Evolutionary conservation across 768 basidiomycete species (phyloP).

Genomic region (Rubroboletus pulcherrimus): DNA sequence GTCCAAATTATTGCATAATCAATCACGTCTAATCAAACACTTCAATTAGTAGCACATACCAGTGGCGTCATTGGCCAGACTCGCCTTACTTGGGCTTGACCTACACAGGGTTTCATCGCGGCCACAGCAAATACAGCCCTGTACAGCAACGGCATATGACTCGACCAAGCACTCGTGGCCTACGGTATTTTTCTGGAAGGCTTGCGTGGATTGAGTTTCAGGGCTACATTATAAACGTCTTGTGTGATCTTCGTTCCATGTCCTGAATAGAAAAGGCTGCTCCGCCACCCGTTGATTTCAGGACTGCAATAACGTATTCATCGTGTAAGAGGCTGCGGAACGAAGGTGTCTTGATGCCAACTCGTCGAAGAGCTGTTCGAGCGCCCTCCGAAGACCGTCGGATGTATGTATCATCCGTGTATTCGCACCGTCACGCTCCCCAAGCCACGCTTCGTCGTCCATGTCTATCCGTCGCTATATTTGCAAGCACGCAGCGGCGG

Average conservation of each 20-base stretch:
- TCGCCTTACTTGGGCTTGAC: not conserved
- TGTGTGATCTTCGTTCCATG: slow-evolving; percentile 5
- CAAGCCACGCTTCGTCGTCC: not conserved
- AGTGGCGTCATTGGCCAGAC: not conserved
- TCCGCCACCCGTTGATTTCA: not conserved
- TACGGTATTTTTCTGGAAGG: not conserved
- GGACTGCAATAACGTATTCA: not conserved
- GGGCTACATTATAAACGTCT: too few relatives aligned
- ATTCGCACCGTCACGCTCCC: not conserved
- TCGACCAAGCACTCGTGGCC: not conserved
- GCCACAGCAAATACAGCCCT: slow-evolving; percentile 17
- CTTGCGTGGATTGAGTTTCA: not conserved
- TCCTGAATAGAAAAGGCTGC: not conserved
- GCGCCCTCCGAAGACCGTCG: not conserved
- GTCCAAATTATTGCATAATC: not conserved
- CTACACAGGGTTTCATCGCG: slow-evolving; percentile 11
- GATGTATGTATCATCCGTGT: not conserved
- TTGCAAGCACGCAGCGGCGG: not conserved
- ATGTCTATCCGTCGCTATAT: too few relatives aligned
- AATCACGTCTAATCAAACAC: not conserved
- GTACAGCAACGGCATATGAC: slow-evolving; percentile 16
- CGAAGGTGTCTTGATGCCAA: not conserved
- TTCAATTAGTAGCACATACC: not conserved
- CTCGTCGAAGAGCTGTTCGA: not conserved
- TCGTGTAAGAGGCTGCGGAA: not conserved